Conservation (phyloP, 495 filamentous ascomycete genomes). For the Haplographium delicatum region DNA sequence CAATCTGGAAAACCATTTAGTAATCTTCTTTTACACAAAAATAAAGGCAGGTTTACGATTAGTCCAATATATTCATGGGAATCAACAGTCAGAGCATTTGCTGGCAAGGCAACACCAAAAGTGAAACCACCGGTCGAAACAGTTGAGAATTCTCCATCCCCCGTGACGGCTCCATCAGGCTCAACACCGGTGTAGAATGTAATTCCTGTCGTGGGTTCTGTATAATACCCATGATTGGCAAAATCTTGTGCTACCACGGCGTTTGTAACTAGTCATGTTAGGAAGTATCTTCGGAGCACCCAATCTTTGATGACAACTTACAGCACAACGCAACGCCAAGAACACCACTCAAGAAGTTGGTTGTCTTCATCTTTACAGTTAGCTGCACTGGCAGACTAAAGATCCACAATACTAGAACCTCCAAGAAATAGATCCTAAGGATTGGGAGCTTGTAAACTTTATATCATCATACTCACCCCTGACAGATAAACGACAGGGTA, state of each 20-base stretch:
- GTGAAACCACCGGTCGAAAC: conserved; percentile 35
- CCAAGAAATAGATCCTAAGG: too few relatives aligned
- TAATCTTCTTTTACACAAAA: conserved; percentile 20
- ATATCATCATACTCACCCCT: conserved; percentile 11
- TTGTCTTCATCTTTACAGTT: conserved; percentile 19
- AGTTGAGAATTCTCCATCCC: conserved; percentile 9
- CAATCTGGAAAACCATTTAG: conserved; percentile 21
- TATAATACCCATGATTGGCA: conserved; percentile 18
- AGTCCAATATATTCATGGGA: conserved; percentile 55
- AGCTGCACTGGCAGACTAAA: conserved; percentile 11
- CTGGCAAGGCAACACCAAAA: conserved; percentile 52
- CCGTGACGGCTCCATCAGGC: conserved; percentile 6
- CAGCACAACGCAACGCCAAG: conserved; percentile 12
- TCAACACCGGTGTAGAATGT: conserved; percentile 22
- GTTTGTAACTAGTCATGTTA: conserved; percentile 8
- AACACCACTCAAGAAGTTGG: conserved; percentile 16
- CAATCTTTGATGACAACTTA: conserved; percentile 4
- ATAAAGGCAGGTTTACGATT: conserved; percentile 35
- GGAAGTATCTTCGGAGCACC: background rate
- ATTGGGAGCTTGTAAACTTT: too few relatives aligned
- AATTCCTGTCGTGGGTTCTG: conserved; percentile 23
- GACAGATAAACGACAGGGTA: background rate
- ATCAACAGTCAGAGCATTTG: conserved; percentile 42
- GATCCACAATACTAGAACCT: background rate
- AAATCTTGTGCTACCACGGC: conserved; percentile 20